Percentiles rank a stretch among this genome's conserved stretches.
Evolutionary conservation across 169 alveolate species (phyloP).

Genomic region (Eimeria sp.): DNA sequence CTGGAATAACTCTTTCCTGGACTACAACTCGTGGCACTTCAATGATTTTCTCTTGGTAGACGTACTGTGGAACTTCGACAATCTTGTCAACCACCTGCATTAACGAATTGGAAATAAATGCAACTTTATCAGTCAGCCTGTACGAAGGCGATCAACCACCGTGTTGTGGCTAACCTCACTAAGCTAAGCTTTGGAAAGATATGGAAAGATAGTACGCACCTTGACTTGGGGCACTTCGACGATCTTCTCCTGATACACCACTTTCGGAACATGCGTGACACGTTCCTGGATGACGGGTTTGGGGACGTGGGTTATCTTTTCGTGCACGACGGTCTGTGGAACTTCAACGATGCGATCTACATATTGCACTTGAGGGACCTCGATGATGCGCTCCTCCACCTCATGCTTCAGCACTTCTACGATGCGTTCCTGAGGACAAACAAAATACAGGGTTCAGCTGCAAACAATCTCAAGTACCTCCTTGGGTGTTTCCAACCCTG

Average conservation of each 20-base stretch:
- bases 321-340: conserved; percentile 93
- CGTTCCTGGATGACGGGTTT: conserved; percentile 94
- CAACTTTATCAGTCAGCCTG: not conserved
- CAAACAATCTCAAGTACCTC: not conserved
- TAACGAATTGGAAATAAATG: not conserved
- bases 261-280: conserved; percentile 92
- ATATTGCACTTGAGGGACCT: conserved; percentile 95
- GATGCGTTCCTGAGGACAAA: conserved; percentile 90
- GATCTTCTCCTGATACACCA: conserved; percentile 92
- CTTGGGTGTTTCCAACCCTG: not conserved
- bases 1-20: conserved; percentile 94
- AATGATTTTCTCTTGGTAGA: conserved; percentile 94
- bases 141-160: not conserved
- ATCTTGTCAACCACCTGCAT: conserved; percentile 89
- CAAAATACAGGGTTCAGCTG: not conserved
- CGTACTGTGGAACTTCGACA: conserved; percentile 95
- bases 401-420: conserved; percentile 94
- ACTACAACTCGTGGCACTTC: conserved; percentile 94
- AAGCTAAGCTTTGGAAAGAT: not conserved
- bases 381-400: conserved; percentile 93
- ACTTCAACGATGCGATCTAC: conserved; percentile 94
- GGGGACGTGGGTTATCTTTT: conserved; percentile 92
- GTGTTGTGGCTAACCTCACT: too few relatives aligned
- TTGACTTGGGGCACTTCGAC: conserved; percentile 94
- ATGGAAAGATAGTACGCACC: conserved; percentile 52